Percentiles rank a stretch among this genome's conserved stretches.
Evolutionary conservation across 176 grass and related monocot genomes (phyloP).

Genomic region (Avena eriantha): DNA sequence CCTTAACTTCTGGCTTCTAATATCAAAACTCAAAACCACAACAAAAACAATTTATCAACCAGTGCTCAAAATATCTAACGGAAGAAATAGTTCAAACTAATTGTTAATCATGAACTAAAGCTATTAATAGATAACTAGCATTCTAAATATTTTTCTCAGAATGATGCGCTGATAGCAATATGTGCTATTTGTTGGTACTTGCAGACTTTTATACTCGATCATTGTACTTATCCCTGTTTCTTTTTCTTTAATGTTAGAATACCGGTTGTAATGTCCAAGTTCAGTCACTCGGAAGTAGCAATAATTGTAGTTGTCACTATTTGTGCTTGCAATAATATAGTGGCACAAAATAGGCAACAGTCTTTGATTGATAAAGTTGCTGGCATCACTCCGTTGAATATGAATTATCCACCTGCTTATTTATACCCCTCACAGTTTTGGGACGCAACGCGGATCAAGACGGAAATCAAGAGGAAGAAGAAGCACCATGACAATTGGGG

Average conservation of each 20-base stretch:
- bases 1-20: too few relatives aligned
- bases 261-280: not conserved
- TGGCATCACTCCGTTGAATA: constrained; percentile 29
- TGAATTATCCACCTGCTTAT: constrained; percentile 20
- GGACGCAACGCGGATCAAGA: not conserved
- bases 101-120: too few relatives aligned
- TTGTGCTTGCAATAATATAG: constrained; percentile 25
- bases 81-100: too few relatives aligned
- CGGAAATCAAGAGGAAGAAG: constrained; percentile 26
- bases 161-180: constrained; percentile 7
- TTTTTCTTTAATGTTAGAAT: not conserved
- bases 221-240: not conserved
- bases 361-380: constrained; percentile 39
- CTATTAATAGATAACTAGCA: too few relatives aligned
- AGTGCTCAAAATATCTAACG: too few relatives aligned
- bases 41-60: too few relatives aligned
- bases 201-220: not conserved
- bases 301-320: not conserved
- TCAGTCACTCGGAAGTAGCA: constrained; percentile 2
- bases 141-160: not conserved
- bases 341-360: constrained; percentile 15
- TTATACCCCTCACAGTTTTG: constrained; percentile 19
- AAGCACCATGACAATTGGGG: constrained; percentile 51
- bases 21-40: too few relatives aligned
- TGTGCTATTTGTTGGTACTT: not conserved